Evolutionary conservation across 805 yeast species (phyloP).

Genomic region (Blastobotrys parvus): DNA sequence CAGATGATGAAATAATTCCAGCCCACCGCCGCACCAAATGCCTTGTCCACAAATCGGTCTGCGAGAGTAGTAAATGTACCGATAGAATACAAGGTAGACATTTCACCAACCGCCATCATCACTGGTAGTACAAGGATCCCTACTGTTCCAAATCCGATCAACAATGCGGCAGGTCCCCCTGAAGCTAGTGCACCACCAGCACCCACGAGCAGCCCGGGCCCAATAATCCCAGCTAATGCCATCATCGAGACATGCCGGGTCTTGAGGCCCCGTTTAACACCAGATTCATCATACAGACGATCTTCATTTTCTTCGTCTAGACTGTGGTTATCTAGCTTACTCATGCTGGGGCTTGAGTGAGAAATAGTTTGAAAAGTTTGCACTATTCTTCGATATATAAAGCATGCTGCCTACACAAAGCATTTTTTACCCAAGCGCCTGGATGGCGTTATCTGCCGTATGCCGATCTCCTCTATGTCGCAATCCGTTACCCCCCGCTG

Average conservation of each 20-base stretch:
- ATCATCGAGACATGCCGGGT: slow-evolving; percentile 71
- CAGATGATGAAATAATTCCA: slow-evolving; percentile 43
- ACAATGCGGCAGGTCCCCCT: slow-evolving; percentile 45
- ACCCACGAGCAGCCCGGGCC: slow-evolving; percentile 71
- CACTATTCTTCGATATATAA: too few relatives aligned
- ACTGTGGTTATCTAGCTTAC: too few relatives aligned
- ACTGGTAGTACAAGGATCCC: slow-evolving; percentile 46
- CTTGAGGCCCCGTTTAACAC: slow-evolving; percentile 37
- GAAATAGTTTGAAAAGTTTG: too few relatives aligned
- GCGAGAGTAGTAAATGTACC: slow-evolving; percentile 45
- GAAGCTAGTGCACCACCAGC: slow-evolving; percentile 41
- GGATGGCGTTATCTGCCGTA: too few relatives aligned
- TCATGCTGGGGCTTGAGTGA: too few relatives aligned
- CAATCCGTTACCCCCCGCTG: too few relatives aligned
- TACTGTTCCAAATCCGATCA: slow-evolving; percentile 41
- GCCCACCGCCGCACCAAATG: slow-evolving; percentile 42
- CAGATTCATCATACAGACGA: slow-evolving; percentile 28
- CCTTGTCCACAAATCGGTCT: slow-evolving; percentile 38
- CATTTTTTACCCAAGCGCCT: too few relatives aligned
- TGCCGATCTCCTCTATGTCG: too few relatives aligned
- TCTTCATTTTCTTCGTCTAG: too few relatives aligned
- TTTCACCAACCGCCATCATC: slow-evolving; percentile 47
- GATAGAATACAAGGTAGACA: slow-evolving; percentile 42
- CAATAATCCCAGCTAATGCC: slow-evolving; percentile 77
- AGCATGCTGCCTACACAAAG: too few relatives aligned